Evolutionary conservation across 2,329 filamentous ascomycete genomes (phyloP).

Genomic region (Penicillium hesseltinei): DNA sequence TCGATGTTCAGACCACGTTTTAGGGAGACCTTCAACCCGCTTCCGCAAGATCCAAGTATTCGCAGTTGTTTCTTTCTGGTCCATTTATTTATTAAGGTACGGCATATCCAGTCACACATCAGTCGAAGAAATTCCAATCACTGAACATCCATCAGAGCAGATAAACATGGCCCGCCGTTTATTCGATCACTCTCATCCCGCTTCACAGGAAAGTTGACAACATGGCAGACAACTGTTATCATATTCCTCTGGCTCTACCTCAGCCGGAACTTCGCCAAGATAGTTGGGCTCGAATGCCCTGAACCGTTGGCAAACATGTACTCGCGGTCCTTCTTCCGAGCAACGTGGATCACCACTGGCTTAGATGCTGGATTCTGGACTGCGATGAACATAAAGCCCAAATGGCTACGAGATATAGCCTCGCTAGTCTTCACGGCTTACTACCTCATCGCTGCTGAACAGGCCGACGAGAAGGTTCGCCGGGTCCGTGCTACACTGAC

Average conservation of each 20-base stretch:
- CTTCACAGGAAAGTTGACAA: conserved; percentile 69
- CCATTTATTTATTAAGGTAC: conserved; percentile 74
- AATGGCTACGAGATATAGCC: conserved; percentile 77
- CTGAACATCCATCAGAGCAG: conserved; percentile 57
- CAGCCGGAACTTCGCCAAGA: conserved; percentile 87
- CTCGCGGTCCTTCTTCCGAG: conserved; percentile 85
- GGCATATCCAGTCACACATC: conserved; percentile 14
- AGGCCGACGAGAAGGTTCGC: conserved; percentile 93
- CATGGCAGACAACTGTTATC: conserved; percentile 84
- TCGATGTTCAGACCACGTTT: conserved; percentile 68
- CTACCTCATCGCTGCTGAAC: conserved; percentile 88
- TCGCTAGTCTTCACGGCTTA: conserved; percentile 84
- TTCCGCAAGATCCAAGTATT: conserved; percentile 92
- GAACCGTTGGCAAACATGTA: conserved; percentile 95
- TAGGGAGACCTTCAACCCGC: conserved; percentile 85
- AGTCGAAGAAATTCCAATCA: not conserved
- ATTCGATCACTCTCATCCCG: conserved; percentile 68
- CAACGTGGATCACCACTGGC: conserved; percentile 94
- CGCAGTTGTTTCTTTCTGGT: conserved; percentile 88
- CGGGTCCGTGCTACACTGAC: conserved; percentile 84
- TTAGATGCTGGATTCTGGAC: conserved; percentile 98
- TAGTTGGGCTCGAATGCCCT: conserved; percentile 85
- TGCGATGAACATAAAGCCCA: conserved; percentile 83
- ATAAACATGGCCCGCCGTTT: conserved; percentile 82
- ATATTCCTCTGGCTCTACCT: conserved; percentile 91